Base-by-base conservation (phyloP, 192 early-diverging fungal genomes). In the Podila horticola region DNA sequence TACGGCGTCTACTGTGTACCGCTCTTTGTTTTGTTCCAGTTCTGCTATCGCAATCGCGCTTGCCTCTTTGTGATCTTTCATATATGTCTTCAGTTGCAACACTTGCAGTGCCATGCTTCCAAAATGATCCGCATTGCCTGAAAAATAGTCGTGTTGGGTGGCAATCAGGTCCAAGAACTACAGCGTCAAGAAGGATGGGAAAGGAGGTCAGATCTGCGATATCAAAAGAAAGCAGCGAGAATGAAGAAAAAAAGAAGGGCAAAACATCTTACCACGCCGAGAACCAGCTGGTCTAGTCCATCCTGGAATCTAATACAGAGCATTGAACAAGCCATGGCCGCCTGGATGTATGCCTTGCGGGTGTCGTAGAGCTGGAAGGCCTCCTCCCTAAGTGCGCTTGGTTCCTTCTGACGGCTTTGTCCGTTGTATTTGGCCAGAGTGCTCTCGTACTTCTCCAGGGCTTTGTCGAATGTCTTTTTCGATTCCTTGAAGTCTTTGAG, bases 281-380 rank as follows among this genome's bases (percentile, higher is more conserved):
- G 76, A 6, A 93, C 58, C 8, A 88, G 69, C 24, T 88, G 82
- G 58, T 91, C 85, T 36, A 89, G 31, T 10, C 79, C 83, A 33
- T 86, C 76, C 61, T 88, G 86, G 62, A 93, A 92, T 36, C 75
- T 64, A 30, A 90, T 87, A 45, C 91, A 82, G 51, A 87, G 74
- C 41, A 88, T 70, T 15, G 86, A 82, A 73, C 90, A 89, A n/a
- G 90, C 81, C 36, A 88, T 76, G 66, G 87, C 81, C 0, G 79
- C 79, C 48, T 84, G 84, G 50, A 92, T 89, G 69, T 90, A 91
- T 24, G 76, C 76, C 67, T 93, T 94, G 52, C 89, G 86, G 17
- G 89, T 71, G 59, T 93, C 92, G 62, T 85, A 92, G 28, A 92
- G 73, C 52, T 92, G 88, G 57, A 92, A 92, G 0, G 92, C 90